Evolutionary conservation across 2,329 filamentous ascomycete species (phyloP).

Genomic region (Diaporthe vaccinii): DNA sequence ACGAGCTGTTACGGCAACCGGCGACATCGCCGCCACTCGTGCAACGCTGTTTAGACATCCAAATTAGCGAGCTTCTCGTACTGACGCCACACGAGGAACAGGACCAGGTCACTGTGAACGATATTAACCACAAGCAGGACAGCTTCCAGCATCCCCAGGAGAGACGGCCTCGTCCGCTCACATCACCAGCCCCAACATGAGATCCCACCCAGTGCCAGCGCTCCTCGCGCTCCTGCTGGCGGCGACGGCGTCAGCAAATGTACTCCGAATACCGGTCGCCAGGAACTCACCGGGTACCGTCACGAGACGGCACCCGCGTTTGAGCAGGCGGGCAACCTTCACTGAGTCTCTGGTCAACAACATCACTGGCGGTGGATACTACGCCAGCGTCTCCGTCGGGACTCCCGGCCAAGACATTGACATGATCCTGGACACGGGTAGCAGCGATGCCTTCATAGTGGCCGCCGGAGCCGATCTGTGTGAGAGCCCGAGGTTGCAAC

Average conservation of each 20-base stretch:
- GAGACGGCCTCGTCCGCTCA: background rate
- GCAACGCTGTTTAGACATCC: slow-evolving; percentile 4
- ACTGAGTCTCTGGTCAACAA: slow-evolving; percentile 64
- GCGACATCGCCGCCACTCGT: slow-evolving; percentile 20
- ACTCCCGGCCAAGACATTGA: slow-evolving; percentile 68
- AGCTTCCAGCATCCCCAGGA: background rate
- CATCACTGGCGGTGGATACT: slow-evolving; percentile 68
- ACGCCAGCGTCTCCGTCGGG: slow-evolving; percentile 69
- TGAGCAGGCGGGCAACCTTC: slow-evolving; percentile 42
- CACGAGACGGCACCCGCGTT: slow-evolving; percentile 43
- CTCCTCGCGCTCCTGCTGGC: slow-evolving; percentile 33
- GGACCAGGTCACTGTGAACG: background rate
- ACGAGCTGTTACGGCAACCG: background rate
- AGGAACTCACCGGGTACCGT: slow-evolving; percentile 32
- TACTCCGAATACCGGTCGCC: slow-evolving; percentile 44
- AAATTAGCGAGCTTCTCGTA: background rate
- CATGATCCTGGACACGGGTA: slow-evolving; percentile 73
- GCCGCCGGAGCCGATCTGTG: slow-evolving; percentile 55
- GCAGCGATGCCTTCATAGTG: slow-evolving; percentile 73
- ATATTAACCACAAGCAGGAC: slow-evolving; percentile 21
- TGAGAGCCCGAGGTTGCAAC: slow-evolving; percentile 52
- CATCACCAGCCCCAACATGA: slow-evolving; percentile 31
- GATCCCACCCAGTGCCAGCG: background rate
- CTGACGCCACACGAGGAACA: background rate
- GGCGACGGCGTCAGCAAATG: slow-evolving; percentile 38